Evolutionary conservation across 2,329 filamentous ascomycete genomes (phyloP), one percentile per base, ranked within the genome.

Genomic region (Claviceps sp.): DNA sequence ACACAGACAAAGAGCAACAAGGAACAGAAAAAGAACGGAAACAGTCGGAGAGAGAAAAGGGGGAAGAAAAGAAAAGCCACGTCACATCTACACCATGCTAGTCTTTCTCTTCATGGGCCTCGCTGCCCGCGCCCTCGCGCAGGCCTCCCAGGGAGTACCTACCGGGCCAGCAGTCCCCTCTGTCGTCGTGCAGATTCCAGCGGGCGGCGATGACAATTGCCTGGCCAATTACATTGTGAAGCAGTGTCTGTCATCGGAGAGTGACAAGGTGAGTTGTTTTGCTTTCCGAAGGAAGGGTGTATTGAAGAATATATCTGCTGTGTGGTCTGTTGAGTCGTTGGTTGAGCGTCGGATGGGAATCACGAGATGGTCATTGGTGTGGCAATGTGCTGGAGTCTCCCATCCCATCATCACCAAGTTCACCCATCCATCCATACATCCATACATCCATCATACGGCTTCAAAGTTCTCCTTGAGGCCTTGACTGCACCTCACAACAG

Each of bases 221-320:
- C 63, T 60, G 8, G 73, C 73, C 57, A 66, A 73, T 50, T 69
- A 70, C 65, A 75, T 76, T 43, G 70, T 76, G 59, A 65, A 66
- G 52, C 58, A 65, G 52, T 76, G 73, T 60, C 64, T 76, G 22
- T 50, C 56, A 37, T 66, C 63, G 51, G 68, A 75, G 58, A 65
- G 57, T 40, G 58, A 58, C 53, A 71, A 71, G 63, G 66, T 67
- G 59, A 36, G 17, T 26, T 29, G 5, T 20, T 0, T 43, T 8
- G 2, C 34, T 22, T 22, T n/a, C 29, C 29, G 9, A 34, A 34
- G 4, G 9, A 34, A 34, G 29, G 29, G 29, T 11, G 29, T 34
- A 34, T 11, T 11, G 29, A 34, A 34, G 29, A 11, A 29, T 29
- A 29, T 8, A 29, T 29, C 7, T 34, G 29, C 29, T 34, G 29